Evolutionary conservation across 176 grass and related monocot species (phyloP), one percentile per base, ranked within the genome.

Genomic region (Aegilops bicornis): DNA sequence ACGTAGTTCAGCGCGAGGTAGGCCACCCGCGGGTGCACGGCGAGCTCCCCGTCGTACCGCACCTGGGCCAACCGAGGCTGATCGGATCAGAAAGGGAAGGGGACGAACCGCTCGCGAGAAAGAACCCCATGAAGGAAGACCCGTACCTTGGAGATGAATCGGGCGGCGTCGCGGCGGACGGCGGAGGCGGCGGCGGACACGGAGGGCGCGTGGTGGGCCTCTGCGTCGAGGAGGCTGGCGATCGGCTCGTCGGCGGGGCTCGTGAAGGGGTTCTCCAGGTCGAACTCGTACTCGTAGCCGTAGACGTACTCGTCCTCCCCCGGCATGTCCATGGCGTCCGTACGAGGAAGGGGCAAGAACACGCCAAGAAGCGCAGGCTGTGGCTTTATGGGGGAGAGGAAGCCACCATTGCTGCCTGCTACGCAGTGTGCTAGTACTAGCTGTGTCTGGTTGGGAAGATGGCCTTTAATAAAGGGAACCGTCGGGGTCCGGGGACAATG

Each of bases 1-100:
- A 99, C 89, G 81, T 99, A 99, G 90, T 99, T 99, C 33, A 91
- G 85, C 16, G 97, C 97, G 37, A 99, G 97, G 79, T 99, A 99
- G 78, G 94, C 89, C 56, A 99, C 86, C n/a, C 83, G 87, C 62
- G 91, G 97, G 71, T 99, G 78, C 64, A 43, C 72, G 54, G 78
- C 89, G 31, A 97, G 84, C 80, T 88, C 87, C 42, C 73, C 90
- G 72, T 58, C 72, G 67, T 85, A 93, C 16, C 92, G 92, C 68
- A 92, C 94, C 97, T 94, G 91, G 4, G 5, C 19, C 50, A 3
- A 35, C 64, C 19, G 24, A 84, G 3, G 69, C 27, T 36, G 79
- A 40, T 85, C 67, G 77, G 85, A 61, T 87, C 68, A 87, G 54
- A 25, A 5, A 82, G 61, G 48, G 73, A 76, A 83, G 54, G 54